Percentiles rank a stretch among this genome's conserved stretches.
These are phyloP conservation scores for Fusarium duplospermum DNA, from an alignment of 2,329 filamentous ascomycete genomes.

Conservation along the genomic window DNA sequence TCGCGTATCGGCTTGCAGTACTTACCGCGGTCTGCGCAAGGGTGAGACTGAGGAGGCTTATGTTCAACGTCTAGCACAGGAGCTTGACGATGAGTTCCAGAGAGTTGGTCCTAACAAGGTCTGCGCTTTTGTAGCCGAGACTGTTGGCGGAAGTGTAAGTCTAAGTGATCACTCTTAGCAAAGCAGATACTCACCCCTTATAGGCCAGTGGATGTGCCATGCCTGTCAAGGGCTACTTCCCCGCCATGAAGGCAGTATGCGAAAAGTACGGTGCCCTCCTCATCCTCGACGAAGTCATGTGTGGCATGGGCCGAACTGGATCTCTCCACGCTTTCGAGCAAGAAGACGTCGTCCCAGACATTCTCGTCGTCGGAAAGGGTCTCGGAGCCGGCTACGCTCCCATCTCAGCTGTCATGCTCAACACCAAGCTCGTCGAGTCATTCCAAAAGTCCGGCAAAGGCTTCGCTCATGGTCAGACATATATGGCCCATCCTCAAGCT, in stretches of 20 bases:
- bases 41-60: slow-evolving; percentile 55
- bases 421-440: slow-evolving; percentile 20
- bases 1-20: slow-evolving; percentile 24
- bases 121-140: slow-evolving; percentile 62
- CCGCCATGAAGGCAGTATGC: slow-evolving; percentile 65
- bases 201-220: slow-evolving; percentile 37
- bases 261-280: slow-evolving; percentile 66
- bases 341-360: slow-evolving; percentile 68
- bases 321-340: slow-evolving; percentile 73
- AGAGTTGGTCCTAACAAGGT: slow-evolving; percentile 59
- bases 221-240: slow-evolving; percentile 60
- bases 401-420: slow-evolving; percentile 31
- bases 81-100: slow-evolving; percentile 61
- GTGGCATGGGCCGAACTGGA: slow-evolving; percentile 71
- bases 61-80: slow-evolving; percentile 52
- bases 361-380: slow-evolving; percentile 75
- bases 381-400: slow-evolving; percentile 57
- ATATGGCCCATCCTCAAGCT: slow-evolving; percentile 32
- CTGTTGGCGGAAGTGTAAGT: slow-evolving; percentile 49
- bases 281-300: slow-evolving; percentile 75
- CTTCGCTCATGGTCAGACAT: slow-evolving; percentile 31
- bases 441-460: slow-evolving; percentile 29
- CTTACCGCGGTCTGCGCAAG: slow-evolving; percentile 35
- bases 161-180: too few species aligned
- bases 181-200: background rate